Base-by-base conservation (phyloP, 1,284 basidiomycete species). In the Rhizoctonia solani region DNA sequence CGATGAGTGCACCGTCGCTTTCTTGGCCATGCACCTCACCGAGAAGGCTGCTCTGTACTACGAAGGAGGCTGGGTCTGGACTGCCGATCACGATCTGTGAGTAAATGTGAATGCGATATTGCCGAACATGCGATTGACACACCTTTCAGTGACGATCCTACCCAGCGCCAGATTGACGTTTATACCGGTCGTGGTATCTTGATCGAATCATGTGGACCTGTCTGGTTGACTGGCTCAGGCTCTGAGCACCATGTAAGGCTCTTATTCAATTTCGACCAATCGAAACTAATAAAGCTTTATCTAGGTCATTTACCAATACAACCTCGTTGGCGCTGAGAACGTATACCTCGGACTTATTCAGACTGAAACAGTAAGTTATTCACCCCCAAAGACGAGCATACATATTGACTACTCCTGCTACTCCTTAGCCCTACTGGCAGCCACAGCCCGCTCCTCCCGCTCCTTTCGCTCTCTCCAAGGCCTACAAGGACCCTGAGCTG, bases 301-400 rank as follows among this genome's bases (percentile, higher is more conserved):
- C 23, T 30, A 63, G 59, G 59, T 47, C 8, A 74, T 87, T 6
- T 89, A 89, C 73, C 87, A 90, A 73, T 90, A 89, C 73, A 83
- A 79, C 71, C 73, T 90, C 32, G 83, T 80, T 30, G 81, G 82
- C 44, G 87, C 88, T 1, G 76, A 78, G 70, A 84, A 86, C 73
- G 87, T 90, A 71, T 90, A 87, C 74, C 81, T 89, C 74, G 88
- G 87, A 0, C 77, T 89, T 37, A 85, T 87, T 39, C 88, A 90
- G 73, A 89, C 54, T 6, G 67, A 69, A 39, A 67, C 68, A 14
- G 68, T 66, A 49, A 21, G 63, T 23, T 16, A 14, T 55, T 39
- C 27, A 23, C 9, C 11, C n/a, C 1, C 13, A 23, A 47, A 27
- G 32, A 37, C 23, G 34, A 37, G 32, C 29, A 23, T 59, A 37